Evolutionary conservation across 2,329 filamentous ascomycete genomes (phyloP).

Genomic region (Capronia coronata): DNA sequence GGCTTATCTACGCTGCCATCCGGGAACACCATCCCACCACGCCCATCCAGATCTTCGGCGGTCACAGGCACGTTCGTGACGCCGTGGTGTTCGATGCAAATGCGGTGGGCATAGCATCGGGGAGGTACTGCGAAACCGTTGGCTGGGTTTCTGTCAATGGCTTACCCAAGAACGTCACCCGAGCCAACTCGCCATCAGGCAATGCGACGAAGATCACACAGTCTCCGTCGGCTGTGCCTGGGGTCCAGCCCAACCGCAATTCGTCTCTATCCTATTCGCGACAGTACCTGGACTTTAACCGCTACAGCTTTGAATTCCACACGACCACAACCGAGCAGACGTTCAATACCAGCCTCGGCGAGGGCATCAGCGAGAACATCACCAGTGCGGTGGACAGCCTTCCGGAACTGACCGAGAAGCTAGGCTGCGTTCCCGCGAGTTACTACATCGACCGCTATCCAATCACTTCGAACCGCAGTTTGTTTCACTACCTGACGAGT

Average conservation of each 20-base stretch:
- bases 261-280: constrained; percentile 47
- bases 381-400: constrained; percentile 47
- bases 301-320: constrained; percentile 59
- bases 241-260: constrained; percentile 31
- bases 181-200: constrained; percentile 23
- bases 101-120: constrained; percentile 56
- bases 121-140: constrained; percentile 62
- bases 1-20: constrained; percentile 53
- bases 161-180: constrained; percentile 40
- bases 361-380: constrained; percentile 46
- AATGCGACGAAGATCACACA: constrained; percentile 18
- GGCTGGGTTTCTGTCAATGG: constrained; percentile 62
- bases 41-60: constrained; percentile 60
- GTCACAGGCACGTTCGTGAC: constrained; percentile 60
- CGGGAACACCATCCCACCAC: constrained; percentile 50
- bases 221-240: constrained; percentile 11
- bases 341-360: constrained; percentile 48
- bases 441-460: constrained; percentile 55
- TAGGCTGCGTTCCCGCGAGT: constrained; percentile 55
- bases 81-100: constrained; percentile 58
- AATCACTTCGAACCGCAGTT: constrained; percentile 47
- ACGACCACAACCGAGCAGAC: constrained; percentile 44
- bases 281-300: constrained; percentile 63
- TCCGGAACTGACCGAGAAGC: constrained; percentile 48
- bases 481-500: constrained; percentile 49